A percentile compares a stretch with the other conserved stretches of the same genome.
phyloP scores from a whole-genome alignment of 2,329 filamentous ascomycete species.

The Chrysoporthe deuterocubensis region DNA sequence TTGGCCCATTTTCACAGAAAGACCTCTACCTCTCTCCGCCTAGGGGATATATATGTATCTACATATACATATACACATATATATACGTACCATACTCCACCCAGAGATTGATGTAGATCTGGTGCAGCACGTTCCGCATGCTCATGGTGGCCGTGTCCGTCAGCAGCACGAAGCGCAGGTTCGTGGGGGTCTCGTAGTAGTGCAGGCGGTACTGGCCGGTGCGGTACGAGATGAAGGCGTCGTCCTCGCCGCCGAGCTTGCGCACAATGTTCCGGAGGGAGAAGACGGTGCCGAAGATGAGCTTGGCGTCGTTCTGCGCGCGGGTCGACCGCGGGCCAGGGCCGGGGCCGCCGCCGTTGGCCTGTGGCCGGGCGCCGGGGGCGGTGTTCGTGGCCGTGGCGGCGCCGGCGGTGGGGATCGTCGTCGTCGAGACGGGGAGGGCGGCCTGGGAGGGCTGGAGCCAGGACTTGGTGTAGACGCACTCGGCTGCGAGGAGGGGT shows the following conservation, averaged over 20 bases:
- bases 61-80: too few species aligned
- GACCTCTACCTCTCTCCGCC: too few species aligned
- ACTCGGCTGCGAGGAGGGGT: conserved; percentile 73
- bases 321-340: conserved; percentile 23
- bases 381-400: conserved; percentile 21
- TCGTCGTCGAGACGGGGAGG: conserved; percentile 40
- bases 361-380: conserved; percentile 9
- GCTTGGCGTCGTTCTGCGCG: conserved; percentile 80
- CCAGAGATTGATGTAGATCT: conserved; percentile 98
- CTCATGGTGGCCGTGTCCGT: conserved; percentile 88
- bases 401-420: conserved; percentile 26
- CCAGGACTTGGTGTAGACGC: conserved; percentile 94
- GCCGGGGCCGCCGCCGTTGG: not conserved
- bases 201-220: conserved; percentile 97
- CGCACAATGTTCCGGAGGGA: conserved; percentile 95
- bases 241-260: conserved; percentile 91
- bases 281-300: conserved; percentile 97
- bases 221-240: conserved; percentile 92
- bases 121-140: conserved; percentile 92
- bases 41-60: too few species aligned
- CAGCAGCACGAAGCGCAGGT: conserved; percentile 94
- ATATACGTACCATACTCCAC: conserved; percentile 79
- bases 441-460: conserved; percentile 50
- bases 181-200: conserved; percentile 97
- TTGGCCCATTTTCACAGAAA: too few species aligned